Evolutionary conservation across 805 yeast species (phyloP).

Genomic region (Debaryomyces castellii): DNA sequence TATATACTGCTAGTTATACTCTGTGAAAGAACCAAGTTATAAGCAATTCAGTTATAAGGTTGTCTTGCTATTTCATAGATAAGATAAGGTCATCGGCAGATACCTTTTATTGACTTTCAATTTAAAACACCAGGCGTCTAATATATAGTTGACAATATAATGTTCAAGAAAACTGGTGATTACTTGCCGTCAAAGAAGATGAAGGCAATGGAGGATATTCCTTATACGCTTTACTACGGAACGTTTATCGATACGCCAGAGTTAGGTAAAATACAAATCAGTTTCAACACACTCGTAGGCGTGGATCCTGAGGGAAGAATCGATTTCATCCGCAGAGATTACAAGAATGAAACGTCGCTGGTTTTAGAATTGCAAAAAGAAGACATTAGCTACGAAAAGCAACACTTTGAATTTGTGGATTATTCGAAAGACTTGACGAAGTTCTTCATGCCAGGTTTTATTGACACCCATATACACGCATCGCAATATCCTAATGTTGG

Average conservation of each 20-base stretch:
- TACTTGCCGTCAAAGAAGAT: not conserved
- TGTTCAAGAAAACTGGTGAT: not conserved
- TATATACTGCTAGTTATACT: not conserved
- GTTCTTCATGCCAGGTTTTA: conserved; percentile 62
- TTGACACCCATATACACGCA: conserved; percentile 48
- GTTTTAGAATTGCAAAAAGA: conserved; percentile 15
- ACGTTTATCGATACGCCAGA: conserved; percentile 72
- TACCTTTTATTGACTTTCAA: not conserved
- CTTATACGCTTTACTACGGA: conserved; percentile 58
- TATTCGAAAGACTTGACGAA: conserved; percentile 34
- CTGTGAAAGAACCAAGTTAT: not conserved
- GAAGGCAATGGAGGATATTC: conserved; percentile 15
- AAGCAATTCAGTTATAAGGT: not conserved
- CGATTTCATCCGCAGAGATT: conserved; percentile 27
- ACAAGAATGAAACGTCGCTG: conserved; percentile 10
- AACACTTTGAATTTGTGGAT: conserved; percentile 21
- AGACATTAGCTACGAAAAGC: conserved; percentile 1
- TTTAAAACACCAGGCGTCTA: not conserved
- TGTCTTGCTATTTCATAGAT: not conserved
- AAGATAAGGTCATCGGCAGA: not conserved
- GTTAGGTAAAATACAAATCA: conserved; percentile 55
- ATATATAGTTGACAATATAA: not conserved
- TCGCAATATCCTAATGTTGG: conserved; percentile 46
- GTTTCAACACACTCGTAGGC: conserved; percentile 58
- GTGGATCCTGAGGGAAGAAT: conserved; percentile 60